A percentile compares a stretch with the other conserved stretches of the same genome.
phyloP scores from a whole-genome alignment of 2,329 filamentous ascomycete species.

The Leptographium flavum region DNA sequence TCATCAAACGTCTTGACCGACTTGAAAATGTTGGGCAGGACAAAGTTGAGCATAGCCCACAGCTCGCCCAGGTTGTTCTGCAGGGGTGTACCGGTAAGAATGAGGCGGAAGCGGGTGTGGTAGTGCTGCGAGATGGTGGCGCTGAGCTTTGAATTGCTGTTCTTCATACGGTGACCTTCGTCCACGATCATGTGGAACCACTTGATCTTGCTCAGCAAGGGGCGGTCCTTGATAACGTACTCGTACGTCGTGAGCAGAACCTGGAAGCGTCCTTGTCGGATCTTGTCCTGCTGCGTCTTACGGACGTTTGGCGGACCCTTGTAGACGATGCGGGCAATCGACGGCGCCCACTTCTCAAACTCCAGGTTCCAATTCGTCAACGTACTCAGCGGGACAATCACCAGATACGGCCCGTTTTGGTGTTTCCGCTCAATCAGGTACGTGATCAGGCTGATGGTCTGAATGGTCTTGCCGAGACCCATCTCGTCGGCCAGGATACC shows the following conservation, averaged over 20 bases:
- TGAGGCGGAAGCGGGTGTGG: constrained; percentile 83
- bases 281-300: constrained; percentile 84
- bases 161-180: constrained; percentile 99
- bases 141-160: constrained; percentile 88
- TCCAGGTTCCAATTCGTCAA: constrained; percentile 98
- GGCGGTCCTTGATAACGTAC: constrained; percentile 98
- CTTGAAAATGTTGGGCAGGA: constrained; percentile 96
- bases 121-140: constrained; percentile 93
- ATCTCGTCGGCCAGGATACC: constrained; percentile 98
- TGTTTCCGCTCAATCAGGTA: constrained; percentile 94
- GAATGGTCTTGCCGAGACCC: constrained; percentile 99
- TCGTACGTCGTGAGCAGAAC: constrained; percentile 96
- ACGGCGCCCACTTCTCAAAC: constrained; percentile 97
- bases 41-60: constrained; percentile 98
- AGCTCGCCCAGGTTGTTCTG: constrained; percentile 95
- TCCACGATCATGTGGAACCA: constrained; percentile 99
- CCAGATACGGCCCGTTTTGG: constrained; percentile 82
- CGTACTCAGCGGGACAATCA: constrained; percentile 93
- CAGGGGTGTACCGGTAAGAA: constrained; percentile 90
- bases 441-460: constrained; percentile 94
- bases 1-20: constrained; percentile 98
- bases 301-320: constrained; percentile 83
- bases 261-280: constrained; percentile 90
- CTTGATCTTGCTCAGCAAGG: constrained; percentile 92
- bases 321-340: constrained; percentile 78